Evolutionary conservation across 148 eudicot genomes (phyloP).

Genomic region (Chenopodium album): DNA sequence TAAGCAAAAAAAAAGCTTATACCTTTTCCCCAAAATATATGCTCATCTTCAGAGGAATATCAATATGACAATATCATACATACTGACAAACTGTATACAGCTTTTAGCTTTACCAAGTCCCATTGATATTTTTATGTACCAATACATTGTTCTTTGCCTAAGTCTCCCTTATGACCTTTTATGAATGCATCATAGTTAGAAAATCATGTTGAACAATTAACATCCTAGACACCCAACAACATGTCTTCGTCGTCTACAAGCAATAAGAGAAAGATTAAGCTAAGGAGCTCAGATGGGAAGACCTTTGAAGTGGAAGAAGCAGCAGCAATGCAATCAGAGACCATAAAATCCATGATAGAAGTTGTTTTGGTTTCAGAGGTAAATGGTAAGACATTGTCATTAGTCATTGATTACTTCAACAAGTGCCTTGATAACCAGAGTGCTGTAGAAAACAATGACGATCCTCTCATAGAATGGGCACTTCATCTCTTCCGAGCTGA

Average conservation of each 20-base stretch:
- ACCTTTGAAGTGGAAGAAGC: constrained; percentile 28
- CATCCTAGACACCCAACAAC: neutral
- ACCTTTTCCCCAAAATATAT: neutral
- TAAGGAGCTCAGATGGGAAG: constrained; percentile 34
- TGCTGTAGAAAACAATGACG: neutral
- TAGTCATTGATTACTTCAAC: constrained; percentile 25
- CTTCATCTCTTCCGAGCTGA: constrained; percentile 22
- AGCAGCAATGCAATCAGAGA: constrained; percentile 24
- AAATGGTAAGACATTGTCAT: constrained; percentile 20
- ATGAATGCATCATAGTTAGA: neutral
- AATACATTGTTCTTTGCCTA: neutral
- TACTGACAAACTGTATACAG: neutral
- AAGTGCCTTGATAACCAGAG: constrained; percentile 1
- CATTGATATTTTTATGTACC: neutral
- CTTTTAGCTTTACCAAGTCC: neutral
- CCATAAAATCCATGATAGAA: constrained; percentile 21
- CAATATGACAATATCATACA: neutral
- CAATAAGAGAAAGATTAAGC: constrained; percentile 11
- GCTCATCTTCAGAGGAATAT: neutral
- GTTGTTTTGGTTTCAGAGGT: constrained; percentile 26
- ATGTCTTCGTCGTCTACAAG: neutral
- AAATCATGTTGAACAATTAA: neutral
- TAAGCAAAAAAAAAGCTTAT: too few relatives aligned
- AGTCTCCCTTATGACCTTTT: neutral
- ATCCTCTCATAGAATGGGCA: constrained; percentile 21